Conservation (phyloP, 805 yeast genomes). For the Wickerhamiella cacticola region DNA sequence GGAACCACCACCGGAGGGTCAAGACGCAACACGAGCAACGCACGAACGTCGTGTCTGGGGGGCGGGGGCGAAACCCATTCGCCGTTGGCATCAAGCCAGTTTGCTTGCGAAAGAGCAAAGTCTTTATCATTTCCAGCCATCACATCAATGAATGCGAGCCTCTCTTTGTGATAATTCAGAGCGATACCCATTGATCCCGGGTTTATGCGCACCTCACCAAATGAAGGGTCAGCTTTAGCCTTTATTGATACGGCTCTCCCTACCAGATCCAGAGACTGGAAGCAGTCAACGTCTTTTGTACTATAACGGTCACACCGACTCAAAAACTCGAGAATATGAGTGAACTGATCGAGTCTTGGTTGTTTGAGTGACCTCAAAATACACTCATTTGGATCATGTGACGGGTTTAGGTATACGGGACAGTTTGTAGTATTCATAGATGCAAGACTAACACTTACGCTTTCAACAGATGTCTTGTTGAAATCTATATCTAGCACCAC, state of each 20-base stretch:
- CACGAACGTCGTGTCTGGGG: constrained; percentile 21
- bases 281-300: constrained; percentile 28
- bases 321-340: constrained; percentile 25
- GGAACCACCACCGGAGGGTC: constrained; percentile 29
- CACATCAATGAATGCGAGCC: constrained; percentile 21
- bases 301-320: constrained; percentile 29
- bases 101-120: constrained; percentile 15
- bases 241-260: constrained; percentile 24
- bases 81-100: constrained; percentile 17
- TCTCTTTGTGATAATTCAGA: constrained; percentile 25
- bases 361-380: constrained; percentile 23
- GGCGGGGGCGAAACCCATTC: constrained; percentile 19
- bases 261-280: constrained; percentile 27
- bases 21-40: constrained; percentile 27
- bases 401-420: constrained; percentile 21
- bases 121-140: constrained; percentile 19
- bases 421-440: constrained; percentile 15
- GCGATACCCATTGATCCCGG: constrained; percentile 27
- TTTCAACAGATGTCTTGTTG: constrained; percentile 18
- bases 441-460: constrained; percentile 25
- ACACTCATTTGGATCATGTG: constrained; percentile 21
- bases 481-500: constrained; percentile 29
- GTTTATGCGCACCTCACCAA: constrained; percentile 28
- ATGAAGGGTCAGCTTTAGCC: constrained; percentile 13
- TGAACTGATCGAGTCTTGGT: constrained; percentile 29